A percentile compares a stretch with the other conserved stretches of the same genome.
phyloP scores from a whole-genome alignment of 768 basidiomycete genomes.

The Leccinum incarnatum region DNA sequence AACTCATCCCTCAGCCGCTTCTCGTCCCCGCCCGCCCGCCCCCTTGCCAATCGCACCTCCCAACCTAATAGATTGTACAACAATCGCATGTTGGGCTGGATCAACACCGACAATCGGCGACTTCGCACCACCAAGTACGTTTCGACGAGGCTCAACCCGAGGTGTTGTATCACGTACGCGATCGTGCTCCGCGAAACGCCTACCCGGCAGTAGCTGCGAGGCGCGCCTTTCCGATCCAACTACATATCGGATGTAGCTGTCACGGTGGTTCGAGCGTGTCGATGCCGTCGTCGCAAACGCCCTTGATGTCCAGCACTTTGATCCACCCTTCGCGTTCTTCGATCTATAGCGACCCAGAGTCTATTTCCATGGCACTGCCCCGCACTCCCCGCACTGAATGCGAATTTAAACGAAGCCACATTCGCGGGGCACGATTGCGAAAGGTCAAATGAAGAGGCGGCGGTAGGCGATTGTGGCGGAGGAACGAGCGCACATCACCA shows the following conservation, averaged over 20 bases:
- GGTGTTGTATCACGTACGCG: slow-evolving; percentile 96
- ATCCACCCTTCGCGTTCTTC: slow-evolving; percentile 88
- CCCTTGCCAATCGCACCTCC: slow-evolving; percentile 84
- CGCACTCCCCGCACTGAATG: slow-evolving; percentile 28
- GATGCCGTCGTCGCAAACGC: slow-evolving; percentile 77
- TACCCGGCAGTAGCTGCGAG: slow-evolving; percentile 82
- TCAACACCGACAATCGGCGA: slow-evolving; percentile 82
- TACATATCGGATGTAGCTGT: slow-evolving; percentile 80
- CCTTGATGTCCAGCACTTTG: not conserved
- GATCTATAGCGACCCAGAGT: slow-evolving; percentile 79
- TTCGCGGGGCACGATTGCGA: not conserved
- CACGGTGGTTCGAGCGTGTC: slow-evolving; percentile 89
- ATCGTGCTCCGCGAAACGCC: slow-evolving; percentile 96
- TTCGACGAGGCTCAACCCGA: slow-evolving; percentile 80
- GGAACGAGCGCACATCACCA: slow-evolving; percentile 84
- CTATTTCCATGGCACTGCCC: slow-evolving; percentile 51
- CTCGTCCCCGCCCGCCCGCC: slow-evolving; percentile 49
- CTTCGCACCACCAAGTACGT: slow-evolving; percentile 90
- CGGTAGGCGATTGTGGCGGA: slow-evolving; percentile 47
- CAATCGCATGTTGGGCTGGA: slow-evolving; percentile 93
- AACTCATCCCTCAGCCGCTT: slow-evolving; percentile 53
- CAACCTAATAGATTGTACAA: slow-evolving; percentile 92
- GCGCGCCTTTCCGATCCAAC: slow-evolving; percentile 90
- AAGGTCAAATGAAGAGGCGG: not conserved
- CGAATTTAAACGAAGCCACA: slow-evolving; percentile 13